These are phyloP conservation scores for Incumbomyces lentus DNA, from an alignment of 2,329 filamentous ascomycete genomes.

Conservation along the genomic window DNA sequence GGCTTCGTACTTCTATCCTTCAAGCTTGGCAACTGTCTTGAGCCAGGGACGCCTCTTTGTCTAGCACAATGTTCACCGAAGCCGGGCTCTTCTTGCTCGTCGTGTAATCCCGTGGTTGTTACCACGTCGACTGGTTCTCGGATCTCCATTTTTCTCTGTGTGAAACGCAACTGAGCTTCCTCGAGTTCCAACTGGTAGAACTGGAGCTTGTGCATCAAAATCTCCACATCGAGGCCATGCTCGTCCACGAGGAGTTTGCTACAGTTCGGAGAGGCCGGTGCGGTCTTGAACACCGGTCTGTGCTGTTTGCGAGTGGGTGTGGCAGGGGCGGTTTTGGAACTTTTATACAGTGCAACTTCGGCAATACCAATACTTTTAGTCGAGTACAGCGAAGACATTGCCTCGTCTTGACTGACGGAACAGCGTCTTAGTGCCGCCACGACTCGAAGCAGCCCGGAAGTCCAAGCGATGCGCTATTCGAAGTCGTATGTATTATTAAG, in stretches of 20 bases:
- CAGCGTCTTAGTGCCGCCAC: background rate
- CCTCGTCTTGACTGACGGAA: background rate
- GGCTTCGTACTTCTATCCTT: background rate
- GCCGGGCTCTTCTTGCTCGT: background rate
- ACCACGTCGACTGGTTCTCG: constrained; percentile 1
- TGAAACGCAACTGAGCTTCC: background rate
- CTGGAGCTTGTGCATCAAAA: constrained; percentile 6
- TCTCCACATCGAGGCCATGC: constrained; percentile 5
- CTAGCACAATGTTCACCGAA: background rate
- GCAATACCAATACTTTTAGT: background rate
- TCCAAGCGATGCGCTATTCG: background rate
- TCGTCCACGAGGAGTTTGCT: constrained; percentile 1
- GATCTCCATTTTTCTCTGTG: background rate
- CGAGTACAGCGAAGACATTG: constrained; percentile 3
- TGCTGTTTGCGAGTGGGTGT: background rate
- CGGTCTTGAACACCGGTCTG: background rate
- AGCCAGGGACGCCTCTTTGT: background rate
- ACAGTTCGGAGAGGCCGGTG: background rate
- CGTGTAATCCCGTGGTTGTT: background rate
- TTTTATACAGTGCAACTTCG: background rate
- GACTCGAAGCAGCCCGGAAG: background rate
- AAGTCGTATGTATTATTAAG: background rate
- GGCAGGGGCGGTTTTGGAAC: background rate
- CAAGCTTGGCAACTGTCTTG: background rate
- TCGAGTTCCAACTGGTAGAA: constrained; percentile 5